These are phyloP conservation scores for Galerina marginata DNA, from an alignment of 768 basidiomycete genomes.

Conservation along the genomic window DNA sequence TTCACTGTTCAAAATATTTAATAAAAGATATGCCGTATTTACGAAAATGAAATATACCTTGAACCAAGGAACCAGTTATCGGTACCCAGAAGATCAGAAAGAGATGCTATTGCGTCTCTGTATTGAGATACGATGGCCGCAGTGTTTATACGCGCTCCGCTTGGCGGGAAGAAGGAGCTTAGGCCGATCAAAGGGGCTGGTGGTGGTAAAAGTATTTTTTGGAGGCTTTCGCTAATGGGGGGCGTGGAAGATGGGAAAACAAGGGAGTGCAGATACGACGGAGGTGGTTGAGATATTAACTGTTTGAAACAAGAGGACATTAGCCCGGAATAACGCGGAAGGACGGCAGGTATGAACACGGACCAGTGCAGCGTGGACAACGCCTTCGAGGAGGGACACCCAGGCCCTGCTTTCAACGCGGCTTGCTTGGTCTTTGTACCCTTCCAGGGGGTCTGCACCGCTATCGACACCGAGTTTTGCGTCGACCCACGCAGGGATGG, in stretches of 20 bases:
- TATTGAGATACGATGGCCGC: constrained; percentile 61
- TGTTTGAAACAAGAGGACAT: constrained; percentile 27
- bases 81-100: constrained; percentile 76
- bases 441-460: constrained; percentile 58
- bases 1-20: constrained; percentile 43
- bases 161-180: constrained; percentile 62
- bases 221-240: constrained; percentile 39
- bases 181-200: constrained; percentile 76
- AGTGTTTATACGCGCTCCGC: constrained; percentile 60
- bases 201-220: constrained; percentile 63
- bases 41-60: constrained; percentile 42
- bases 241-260: constrained; percentile 41
- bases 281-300: constrained; percentile 54
- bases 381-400: constrained; percentile 78
- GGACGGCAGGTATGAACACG: constrained; percentile 25
- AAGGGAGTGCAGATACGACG: constrained; percentile 48
- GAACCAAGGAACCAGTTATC: constrained; percentile 87
- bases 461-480: constrained; percentile 45
- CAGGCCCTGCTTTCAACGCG: constrained; percentile 82
- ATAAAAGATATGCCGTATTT: not conserved
- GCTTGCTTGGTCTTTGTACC: constrained; percentile 63
- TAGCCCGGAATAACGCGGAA: constrained; percentile 11
- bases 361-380: constrained; percentile 79
- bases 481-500: constrained; percentile 80
- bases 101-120: constrained; percentile 70